Evolutionary conservation across 768 basidiomycete species (phyloP).

Genomic region (Chalciporus chontae): DNA sequence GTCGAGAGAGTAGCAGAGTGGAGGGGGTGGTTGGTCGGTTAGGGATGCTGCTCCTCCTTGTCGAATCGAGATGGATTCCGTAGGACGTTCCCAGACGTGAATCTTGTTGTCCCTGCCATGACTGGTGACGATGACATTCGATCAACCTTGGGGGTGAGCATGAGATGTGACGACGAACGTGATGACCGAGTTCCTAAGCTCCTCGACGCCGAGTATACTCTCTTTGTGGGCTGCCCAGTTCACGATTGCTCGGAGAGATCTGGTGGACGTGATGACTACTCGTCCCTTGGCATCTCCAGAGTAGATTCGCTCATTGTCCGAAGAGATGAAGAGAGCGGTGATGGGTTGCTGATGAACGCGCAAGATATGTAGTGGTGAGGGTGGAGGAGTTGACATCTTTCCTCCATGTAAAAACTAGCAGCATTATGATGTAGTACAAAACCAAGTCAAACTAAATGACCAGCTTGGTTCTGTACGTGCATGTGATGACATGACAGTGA

Average conservation of each 20-base stretch:
- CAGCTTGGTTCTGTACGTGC: too few relatives aligned
- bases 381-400: constrained; percentile 27
- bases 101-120: constrained; percentile 87
- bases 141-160: not conserved
- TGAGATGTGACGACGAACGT: constrained; percentile 55
- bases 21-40: constrained; percentile 46
- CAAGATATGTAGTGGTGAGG: constrained; percentile 69
- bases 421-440: too few relatives aligned
- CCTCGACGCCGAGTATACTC: constrained; percentile 73
- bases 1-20: constrained; percentile 66
- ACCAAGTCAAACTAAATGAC: too few relatives aligned
- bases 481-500: too few relatives aligned
- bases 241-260: constrained; percentile 66
- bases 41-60: constrained; percentile 57
- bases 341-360: constrained; percentile 69
- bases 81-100: constrained; percentile 63
- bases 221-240: constrained; percentile 80
- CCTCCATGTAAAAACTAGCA: too few relatives aligned
- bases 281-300: constrained; percentile 80
- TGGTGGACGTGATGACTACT: constrained; percentile 75
- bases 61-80: constrained; percentile 43
- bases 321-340: constrained; percentile 57
- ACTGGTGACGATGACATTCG: constrained; percentile 24
- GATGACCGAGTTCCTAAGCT: constrained; percentile 62
- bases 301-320: constrained; percentile 77